These are phyloP conservation scores for Podaxis sp. DNA, from an alignment of 768 basidiomycete species.

Conservation along the genomic window DNA sequence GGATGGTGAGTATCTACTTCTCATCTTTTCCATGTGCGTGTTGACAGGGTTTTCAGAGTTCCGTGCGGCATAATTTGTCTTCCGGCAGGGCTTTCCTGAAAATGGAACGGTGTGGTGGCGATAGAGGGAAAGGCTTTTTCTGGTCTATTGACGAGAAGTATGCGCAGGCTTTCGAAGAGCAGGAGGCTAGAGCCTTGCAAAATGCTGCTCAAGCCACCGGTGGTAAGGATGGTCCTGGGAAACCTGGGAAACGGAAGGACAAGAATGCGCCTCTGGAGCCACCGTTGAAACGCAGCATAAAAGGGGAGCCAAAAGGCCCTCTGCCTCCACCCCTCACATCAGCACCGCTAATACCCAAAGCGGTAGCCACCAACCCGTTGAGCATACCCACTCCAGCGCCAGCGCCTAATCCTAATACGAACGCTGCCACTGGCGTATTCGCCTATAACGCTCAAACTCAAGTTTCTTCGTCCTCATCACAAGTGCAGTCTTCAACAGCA, in stretches of 20 bases:
- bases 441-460: slow-evolving; percentile 39
- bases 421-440: slow-evolving; percentile 41
- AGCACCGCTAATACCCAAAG: slow-evolving; percentile 56
- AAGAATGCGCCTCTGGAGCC: slow-evolving; percentile 58
- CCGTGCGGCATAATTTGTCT: slow-evolving; percentile 93
- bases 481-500: slow-evolving; percentile 23
- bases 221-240: slow-evolving; percentile 32
- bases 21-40: slow-evolving; percentile 10
- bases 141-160: slow-evolving; percentile 86
- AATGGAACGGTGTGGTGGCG: slow-evolving; percentile 80
- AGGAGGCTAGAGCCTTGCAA: slow-evolving; percentile 55
- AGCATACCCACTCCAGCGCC: slow-evolving; percentile 20
- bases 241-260: slow-evolving; percentile 57
- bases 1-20: slow-evolving; percentile 69
- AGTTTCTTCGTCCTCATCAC: slow-evolving; percentile 22
- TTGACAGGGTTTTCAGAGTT: slow-evolving; percentile 55
- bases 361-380: slow-evolving; percentile 24
- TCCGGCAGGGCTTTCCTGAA: slow-evolving; percentile 91
- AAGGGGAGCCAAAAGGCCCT: slow-evolving; percentile 59
- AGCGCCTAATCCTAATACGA: slow-evolving; percentile 22
- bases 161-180: slow-evolving; percentile 68
- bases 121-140: slow-evolving; percentile 88
- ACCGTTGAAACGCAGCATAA: slow-evolving; percentile 67
- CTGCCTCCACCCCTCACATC: slow-evolving; percentile 72
- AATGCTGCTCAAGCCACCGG: slow-evolving; percentile 32